Conservation (phyloP, 306 rosid species). For the Prunus mira region DNA sequence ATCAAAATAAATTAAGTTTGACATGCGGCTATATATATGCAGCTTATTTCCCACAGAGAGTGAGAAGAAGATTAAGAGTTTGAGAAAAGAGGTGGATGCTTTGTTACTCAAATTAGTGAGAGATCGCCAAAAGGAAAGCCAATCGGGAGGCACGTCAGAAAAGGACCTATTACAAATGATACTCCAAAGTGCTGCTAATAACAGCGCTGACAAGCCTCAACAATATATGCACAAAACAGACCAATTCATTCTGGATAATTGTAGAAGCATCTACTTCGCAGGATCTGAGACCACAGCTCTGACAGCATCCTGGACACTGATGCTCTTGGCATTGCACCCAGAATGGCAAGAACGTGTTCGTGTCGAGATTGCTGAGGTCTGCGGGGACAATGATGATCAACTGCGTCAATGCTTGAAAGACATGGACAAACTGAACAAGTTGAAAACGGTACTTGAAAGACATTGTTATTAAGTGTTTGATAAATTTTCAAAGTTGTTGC, state of each 20-base stretch:
- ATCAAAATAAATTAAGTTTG: neutral
- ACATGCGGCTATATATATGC: neutral
- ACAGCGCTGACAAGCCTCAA: neutral
- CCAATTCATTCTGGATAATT: conserved; percentile 1
- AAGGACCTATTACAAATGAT: conserved; percentile 17
- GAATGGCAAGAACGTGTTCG: conserved; percentile 19
- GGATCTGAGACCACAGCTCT: conserved; percentile 18
- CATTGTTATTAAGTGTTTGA: neutral
- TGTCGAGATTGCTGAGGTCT: conserved; percentile 3
- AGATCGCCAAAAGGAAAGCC: neutral
- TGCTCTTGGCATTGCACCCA: conserved; percentile 19
- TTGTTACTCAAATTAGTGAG: neutral
- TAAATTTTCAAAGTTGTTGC: neutral
- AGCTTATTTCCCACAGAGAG: neutral
- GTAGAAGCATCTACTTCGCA: conserved; percentile 16
- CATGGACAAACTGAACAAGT: neutral
- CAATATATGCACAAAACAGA: neutral
- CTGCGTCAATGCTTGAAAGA: conserved; percentile 4
- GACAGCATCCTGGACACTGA: conserved; percentile 18
- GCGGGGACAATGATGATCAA: neutral
- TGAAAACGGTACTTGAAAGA: conserved; percentile 9
- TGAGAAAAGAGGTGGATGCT: conserved; percentile 8
- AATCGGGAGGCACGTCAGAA: neutral
- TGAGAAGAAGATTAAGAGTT: neutral
- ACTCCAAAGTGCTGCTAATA: neutral